Base-by-base conservation (phyloP, 768 basidiomycete species). In the Boletus rubroflammeus region DNA sequence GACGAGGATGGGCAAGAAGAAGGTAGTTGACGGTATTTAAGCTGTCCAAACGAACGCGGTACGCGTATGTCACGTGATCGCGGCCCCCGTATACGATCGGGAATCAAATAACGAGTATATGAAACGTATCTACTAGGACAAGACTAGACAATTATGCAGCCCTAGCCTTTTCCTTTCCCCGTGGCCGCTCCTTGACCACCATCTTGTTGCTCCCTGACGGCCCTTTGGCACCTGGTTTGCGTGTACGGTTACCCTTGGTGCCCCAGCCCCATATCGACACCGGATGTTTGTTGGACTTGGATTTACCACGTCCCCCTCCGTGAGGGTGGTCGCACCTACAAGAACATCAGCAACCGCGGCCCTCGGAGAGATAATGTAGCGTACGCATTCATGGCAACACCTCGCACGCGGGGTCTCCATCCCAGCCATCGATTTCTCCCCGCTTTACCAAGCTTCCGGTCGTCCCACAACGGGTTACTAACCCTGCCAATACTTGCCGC, bases 281-380 rank as follows among this genome's bases (percentile, higher is more conserved):
- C 3, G 95, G 93, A 68, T 94, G 86, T 67, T 92, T 96, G 82
- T 95, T 86, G 54, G 91, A 92, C 79, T 99, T 98, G 56, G 89
- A 91, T 73, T 96, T 98, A 62, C 96, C 96, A 74, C 96, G 88
- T 72, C 96, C 96, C 77, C 96, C 95, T 72, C 95, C 95, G 68
- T 97, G 94, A 56, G 96, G 94, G 72, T 95, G 93, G 72, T 94
- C 93, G 51, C 80, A 81, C 43, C 91, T 93, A 53, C 9, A 49
- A 43, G 1, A 5, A 5, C 7, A 29, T 64, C 26, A 66, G 40
- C 3, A 31, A 29, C n/a, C 34, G 26, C 32, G 23, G 32, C 40
- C 4, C 17, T 8, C 26, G 38, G 46, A 17, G 47, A 28, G 46
- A 53, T 45, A 52, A 52, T 48, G 47, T 13, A 25, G 56, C 88